These are phyloP conservation scores for Ustanciosporium gigantosporum DNA, from an alignment of 1,284 basidiomycete genomes.

Conservation along the genomic window DNA sequence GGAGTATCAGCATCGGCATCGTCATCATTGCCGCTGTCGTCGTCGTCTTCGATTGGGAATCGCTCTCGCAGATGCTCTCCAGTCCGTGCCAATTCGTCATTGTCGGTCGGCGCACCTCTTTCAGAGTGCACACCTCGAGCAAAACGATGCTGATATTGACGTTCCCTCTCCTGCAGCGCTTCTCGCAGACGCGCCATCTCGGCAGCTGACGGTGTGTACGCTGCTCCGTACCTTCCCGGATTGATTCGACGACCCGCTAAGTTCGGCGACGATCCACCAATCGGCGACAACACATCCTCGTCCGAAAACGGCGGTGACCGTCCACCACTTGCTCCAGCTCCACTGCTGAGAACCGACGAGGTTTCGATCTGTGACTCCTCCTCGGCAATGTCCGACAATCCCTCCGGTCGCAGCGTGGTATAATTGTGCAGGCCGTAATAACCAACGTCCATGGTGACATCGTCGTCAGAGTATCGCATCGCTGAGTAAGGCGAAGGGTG, in stretches of 20 bases:
- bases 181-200: constrained; percentile 34
- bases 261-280: neutral
- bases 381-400: constrained; percentile 49
- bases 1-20: constrained; percentile 1
- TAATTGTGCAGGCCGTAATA: constrained; percentile 43
- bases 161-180: constrained; percentile 30
- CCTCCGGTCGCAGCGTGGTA: constrained; percentile 38
- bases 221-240: constrained; percentile 5
- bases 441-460: constrained; percentile 31
- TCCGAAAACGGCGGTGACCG: constrained; percentile 10
- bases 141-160: constrained; percentile 24
- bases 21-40: too few relatives aligned
- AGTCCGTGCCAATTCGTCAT: too few relatives aligned
- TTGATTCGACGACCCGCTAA: neutral
- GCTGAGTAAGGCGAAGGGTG: neutral
- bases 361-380: constrained; percentile 41
- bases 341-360: constrained; percentile 24
- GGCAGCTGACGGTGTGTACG: constrained; percentile 15
- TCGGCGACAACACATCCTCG: constrained; percentile 7
- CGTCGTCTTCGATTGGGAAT: constrained; percentile 27
- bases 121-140: too few relatives aligned
- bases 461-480: constrained; percentile 20
- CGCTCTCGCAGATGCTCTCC: too few relatives aligned
- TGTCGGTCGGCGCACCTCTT: too few relatives aligned
- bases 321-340: constrained; percentile 9